Evolutionary conservation across 257 asterid genomes (phyloP).

Genomic region (Solanum pinnatisectum): DNA sequence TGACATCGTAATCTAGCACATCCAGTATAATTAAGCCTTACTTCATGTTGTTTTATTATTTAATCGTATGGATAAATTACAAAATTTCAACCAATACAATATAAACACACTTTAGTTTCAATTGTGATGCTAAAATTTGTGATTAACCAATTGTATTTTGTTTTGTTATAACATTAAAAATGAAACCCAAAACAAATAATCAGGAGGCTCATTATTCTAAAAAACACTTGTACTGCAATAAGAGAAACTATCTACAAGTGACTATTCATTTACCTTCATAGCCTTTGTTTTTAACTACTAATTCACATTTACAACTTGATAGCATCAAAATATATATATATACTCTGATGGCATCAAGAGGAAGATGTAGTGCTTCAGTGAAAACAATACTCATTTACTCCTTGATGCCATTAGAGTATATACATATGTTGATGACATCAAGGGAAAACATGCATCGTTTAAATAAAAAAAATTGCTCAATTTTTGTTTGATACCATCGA

Average conservation of each 20-base stretch:
- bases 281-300: background rate
- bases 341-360: too few relatives aligned
- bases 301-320: too few relatives aligned
- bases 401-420: too few relatives aligned
- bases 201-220: background rate
- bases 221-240: too few relatives aligned
- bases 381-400: background rate
- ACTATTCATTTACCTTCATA: background rate
- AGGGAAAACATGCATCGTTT: background rate
- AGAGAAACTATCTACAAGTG: background rate
- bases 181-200: background rate
- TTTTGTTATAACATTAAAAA: background rate
- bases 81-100: background rate
- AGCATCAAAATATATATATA: too few relatives aligned
- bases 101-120: background rate
- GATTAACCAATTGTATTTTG: background rate
- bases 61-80: background rate
- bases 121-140: background rate
- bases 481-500: too few relatives aligned
- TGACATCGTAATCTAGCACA: background rate
- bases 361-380: too few relatives aligned
- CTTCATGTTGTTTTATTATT: background rate
- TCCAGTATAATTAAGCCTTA: background rate
- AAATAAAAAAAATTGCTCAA: accelerated
- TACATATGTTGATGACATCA: background rate